Percentiles rank a stretch among this genome's conserved stretches.
Conservation (phyloP, 108 stramenopile species). For the Pseudonitzschia multiseries region DNA sequence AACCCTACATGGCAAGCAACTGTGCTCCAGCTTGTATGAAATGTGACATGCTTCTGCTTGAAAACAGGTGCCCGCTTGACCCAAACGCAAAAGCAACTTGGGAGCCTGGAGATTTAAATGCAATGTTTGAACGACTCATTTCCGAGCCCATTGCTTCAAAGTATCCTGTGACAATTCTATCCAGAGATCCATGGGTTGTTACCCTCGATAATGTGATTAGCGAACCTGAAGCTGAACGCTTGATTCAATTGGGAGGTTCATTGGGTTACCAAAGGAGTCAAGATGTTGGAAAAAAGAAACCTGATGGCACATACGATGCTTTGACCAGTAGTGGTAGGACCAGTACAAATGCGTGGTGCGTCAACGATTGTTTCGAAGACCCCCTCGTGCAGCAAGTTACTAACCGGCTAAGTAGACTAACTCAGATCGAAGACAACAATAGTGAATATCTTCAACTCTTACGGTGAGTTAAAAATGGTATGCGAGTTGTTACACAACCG, state of each 20-base stretch:
- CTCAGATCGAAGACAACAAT: constrained; percentile 51
- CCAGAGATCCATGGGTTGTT: constrained; percentile 82
- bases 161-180: constrained; percentile 61
- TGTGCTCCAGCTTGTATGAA: constrained; percentile 73
- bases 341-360: constrained; percentile 79
- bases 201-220: constrained; percentile 82
- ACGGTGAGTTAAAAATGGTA: neutral
- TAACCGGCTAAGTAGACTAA: constrained; percentile 61
- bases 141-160: constrained; percentile 39
- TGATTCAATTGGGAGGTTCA: constrained; percentile 60
- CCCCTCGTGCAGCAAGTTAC: constrained; percentile 38
- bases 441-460: constrained; percentile 74
- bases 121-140: constrained; percentile 63
- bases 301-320: constrained; percentile 66
- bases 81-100: constrained; percentile 49
- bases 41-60: constrained; percentile 54
- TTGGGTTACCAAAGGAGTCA: constrained; percentile 76
- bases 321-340: constrained; percentile 47
- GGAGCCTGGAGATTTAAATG: constrained; percentile 65
- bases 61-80: constrained; percentile 60
- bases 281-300: constrained; percentile 67
- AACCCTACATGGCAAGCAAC: constrained; percentile 15
- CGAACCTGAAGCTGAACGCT: constrained; percentile 65
- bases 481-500: too few relatives aligned
- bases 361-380: constrained; percentile 53